Base-by-base conservation (phyloP, 176 grass and related monocot genomes). In the Stipa capillata region DNA sequence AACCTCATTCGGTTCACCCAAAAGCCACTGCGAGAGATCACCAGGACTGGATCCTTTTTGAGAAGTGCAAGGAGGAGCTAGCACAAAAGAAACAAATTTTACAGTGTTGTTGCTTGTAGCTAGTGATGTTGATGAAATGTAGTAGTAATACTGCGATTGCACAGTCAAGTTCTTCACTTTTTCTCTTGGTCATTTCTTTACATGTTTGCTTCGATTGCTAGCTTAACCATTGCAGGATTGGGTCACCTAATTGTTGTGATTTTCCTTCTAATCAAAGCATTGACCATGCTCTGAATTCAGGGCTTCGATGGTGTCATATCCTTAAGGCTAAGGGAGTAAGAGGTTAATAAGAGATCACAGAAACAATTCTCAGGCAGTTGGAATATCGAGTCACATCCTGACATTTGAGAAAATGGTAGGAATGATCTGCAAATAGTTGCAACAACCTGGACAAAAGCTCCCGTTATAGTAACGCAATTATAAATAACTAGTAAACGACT, bases 1-100 rank as follows among this genome's bases (percentile, higher is more conserved):
- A 94, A 94, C n/a, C 64, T 94, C 35, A 86, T 94, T 24, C 88
- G 91, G 15, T 87, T 90, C 54, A 85, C 85, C 7, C 36, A 90
- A 69, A 93, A 80, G 74, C 74, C 91, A 0, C 68, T 83, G 25
- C 40, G 82, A 5, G 91, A 93, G 85, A 90, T 93, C 79, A 90
- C 85, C 21, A 76, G 21, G 39, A 74, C 65, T 0, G 41, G 72
- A 0, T 89, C 84, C 32, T 93, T 89, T 81, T 29, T 87, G 5
- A 61, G 79, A 57, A 87, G 76, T 7, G 9, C 35, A 1, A 69
- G 80, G 72, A 79, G 78, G 21, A 85, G 39, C 76, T 84, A 74
- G 41, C n/a, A n/a, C n/a, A n/a, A n/a, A n/a, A n/a, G n/a, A n/a
- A n/a, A 72, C 27, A 7, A 9, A 18, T n/a, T 59, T 76, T 29